Percentiles rank a stretch among this genome's conserved stretches.
phyloP scores from a whole-genome alignment of 306 rosid species.

The Mimosa bimucronata region DNA sequence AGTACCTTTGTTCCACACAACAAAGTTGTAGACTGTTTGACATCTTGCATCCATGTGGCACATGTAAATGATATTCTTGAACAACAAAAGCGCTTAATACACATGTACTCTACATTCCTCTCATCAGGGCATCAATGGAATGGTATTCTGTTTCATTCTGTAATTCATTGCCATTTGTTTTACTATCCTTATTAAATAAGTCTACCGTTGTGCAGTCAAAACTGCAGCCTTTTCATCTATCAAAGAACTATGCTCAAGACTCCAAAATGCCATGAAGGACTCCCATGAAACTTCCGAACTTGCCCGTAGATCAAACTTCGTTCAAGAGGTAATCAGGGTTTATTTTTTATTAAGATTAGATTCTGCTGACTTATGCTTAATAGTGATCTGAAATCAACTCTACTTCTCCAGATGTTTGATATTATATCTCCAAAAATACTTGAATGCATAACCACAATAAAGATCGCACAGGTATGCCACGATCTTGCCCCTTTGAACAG shows the following conservation, averaged over 20 bases:
- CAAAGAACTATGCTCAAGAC: conserved; percentile 80
- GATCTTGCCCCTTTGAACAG: conserved; percentile 24
- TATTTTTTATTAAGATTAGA: conserved; percentile 35
- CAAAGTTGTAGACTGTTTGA: conserved; percentile 81
- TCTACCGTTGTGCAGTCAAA: conserved; percentile 68
- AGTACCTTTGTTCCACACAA: conserved; percentile 63
- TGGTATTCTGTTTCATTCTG: conserved; percentile 54
- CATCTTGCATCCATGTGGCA: conserved; percentile 82
- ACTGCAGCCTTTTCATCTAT: conserved; percentile 63
- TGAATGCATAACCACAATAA: conserved; percentile 74
- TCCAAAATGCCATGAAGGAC: conserved; percentile 50
- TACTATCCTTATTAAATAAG: conserved; percentile 23
- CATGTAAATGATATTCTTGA: conserved; percentile 67
- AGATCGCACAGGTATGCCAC: conserved; percentile 83
- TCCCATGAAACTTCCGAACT: conserved; percentile 41
- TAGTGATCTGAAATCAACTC: conserved; percentile 28
- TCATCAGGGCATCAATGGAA: conserved; percentile 81
- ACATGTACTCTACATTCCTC: conserved; percentile 55
- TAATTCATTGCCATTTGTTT: conserved; percentile 18
- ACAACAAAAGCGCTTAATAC: conserved; percentile 65
- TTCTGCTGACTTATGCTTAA: conserved; percentile 30
- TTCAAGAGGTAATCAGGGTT: conserved; percentile 63
- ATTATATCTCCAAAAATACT: conserved; percentile 64
- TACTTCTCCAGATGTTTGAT: conserved; percentile 58
- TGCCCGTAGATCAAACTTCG: conserved; percentile 55